A percentile compares a stretch with the other conserved stretches of the same genome.
These are phyloP conservation scores for Colletotrichum neosansevieriae DNA, from an alignment of 2,329 filamentous ascomycete genomes.

Conservation along the genomic window DNA sequence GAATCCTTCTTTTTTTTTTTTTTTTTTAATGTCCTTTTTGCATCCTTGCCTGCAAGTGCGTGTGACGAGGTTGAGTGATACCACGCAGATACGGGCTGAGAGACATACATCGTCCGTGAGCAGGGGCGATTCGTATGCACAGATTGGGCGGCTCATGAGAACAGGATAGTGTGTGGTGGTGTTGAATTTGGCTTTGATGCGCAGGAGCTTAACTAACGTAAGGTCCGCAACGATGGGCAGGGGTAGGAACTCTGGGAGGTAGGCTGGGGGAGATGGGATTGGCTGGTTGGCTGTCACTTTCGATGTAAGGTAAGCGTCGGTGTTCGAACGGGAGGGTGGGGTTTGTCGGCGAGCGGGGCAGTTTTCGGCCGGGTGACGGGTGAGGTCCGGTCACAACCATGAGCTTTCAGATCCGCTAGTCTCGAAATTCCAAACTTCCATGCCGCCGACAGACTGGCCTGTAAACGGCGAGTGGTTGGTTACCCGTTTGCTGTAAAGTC, in stretches of 20 bases:
- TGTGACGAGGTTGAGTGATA: neutral
- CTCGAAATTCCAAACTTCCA: too few relatives aligned
- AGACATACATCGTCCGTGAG: neutral
- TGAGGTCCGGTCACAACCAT: neutral
- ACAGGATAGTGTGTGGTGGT: neutral
- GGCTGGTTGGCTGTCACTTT: conserved; percentile 5
- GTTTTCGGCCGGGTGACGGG: neutral
- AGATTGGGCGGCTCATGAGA: too few relatives aligned
- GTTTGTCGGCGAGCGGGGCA: neutral
- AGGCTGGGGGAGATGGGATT: neutral
- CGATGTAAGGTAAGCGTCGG: neutral
- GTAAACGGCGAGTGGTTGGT: too few relatives aligned
- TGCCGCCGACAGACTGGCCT: too few relatives aligned
- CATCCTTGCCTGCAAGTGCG: neutral
- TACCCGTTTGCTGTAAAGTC: too few relatives aligned
- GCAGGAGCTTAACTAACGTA: neutral
- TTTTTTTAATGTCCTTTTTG: neutral
- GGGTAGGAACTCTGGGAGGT: neutral
- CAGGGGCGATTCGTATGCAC: too few relatives aligned
- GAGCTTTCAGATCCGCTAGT: too few relatives aligned
- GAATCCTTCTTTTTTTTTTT: conserved; percentile 1
- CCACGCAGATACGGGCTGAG: neutral
- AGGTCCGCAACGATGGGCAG: conserved; percentile 6
- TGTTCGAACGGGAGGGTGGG: neutral
- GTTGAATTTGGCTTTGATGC: conserved; percentile 11